Evolutionary conservation across 2,329 filamentous ascomycete genomes (phyloP).

Genomic region (Westerdykella aurantiaca): DNA sequence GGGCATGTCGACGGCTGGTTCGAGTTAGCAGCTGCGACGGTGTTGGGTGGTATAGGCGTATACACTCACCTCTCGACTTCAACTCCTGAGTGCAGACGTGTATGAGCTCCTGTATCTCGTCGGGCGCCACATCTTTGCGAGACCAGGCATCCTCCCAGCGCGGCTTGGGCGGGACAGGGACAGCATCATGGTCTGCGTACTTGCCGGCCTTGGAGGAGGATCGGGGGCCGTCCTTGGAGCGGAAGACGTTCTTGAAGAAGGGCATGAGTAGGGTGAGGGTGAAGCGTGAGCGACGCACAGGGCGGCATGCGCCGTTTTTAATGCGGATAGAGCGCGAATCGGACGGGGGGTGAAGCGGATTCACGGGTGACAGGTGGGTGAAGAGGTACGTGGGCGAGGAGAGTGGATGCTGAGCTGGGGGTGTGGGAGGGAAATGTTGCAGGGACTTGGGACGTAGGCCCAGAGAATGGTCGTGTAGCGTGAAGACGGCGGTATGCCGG

Average conservation of each 20-base stretch:
- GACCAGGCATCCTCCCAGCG: slow-evolving; percentile 85
- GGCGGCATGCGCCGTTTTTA: slow-evolving; percentile 14
- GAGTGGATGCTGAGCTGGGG: neutral
- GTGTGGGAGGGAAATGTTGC: neutral
- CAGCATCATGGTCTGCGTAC: slow-evolving; percentile 12
- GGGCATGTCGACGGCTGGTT: slow-evolving; percentile 74
- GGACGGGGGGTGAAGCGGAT: neutral
- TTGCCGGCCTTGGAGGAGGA: slow-evolving; percentile 26
- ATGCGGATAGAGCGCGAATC: neutral
- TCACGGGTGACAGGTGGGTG: neutral
- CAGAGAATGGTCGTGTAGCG: neutral
- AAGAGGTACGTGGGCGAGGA: neutral
- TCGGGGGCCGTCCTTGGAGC: slow-evolving; percentile 30
- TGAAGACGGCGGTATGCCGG: too few relatives aligned
- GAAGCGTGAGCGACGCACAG: slow-evolving; percentile 12
- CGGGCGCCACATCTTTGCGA: slow-evolving; percentile 73
- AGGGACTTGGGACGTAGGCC: neutral
- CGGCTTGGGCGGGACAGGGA: slow-evolving; percentile 54
- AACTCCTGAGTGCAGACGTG: slow-evolving; percentile 82
- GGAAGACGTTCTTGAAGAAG: slow-evolving; percentile 38
- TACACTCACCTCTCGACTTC: slow-evolving; percentile 75
- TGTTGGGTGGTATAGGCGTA: neutral
- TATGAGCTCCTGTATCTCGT: slow-evolving; percentile 85
- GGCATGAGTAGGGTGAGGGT: slow-evolving; percentile 21
- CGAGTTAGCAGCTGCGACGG: slow-evolving; percentile 13